Conservation (phyloP, 179 eudicot genomes). For the Silene noctiflora region DNA sequence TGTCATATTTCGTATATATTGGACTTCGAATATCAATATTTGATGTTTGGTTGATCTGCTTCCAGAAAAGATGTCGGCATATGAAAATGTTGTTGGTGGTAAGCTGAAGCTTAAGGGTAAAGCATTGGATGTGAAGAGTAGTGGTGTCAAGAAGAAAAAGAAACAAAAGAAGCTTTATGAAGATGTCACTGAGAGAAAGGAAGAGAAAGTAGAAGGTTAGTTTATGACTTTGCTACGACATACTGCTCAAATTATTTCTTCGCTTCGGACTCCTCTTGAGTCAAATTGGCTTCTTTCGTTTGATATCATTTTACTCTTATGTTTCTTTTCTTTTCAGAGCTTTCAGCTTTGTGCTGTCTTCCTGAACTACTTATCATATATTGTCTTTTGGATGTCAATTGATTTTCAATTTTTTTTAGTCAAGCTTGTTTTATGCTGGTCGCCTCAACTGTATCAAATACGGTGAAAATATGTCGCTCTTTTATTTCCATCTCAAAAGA, state of each 20-base stretch:
- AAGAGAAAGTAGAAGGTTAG: constrained; percentile 46
- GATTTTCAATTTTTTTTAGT: too few relatives aligned
- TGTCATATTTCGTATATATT: not conserved
- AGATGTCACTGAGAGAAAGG: constrained; percentile 36
- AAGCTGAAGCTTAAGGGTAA: constrained; percentile 88
- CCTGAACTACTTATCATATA: too few relatives aligned
- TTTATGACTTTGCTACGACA: constrained; percentile 6
- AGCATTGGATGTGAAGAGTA: constrained; percentile 73
- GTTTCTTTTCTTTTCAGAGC: too few relatives aligned
- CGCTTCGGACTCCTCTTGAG: not conserved
- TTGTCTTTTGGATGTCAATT: not conserved
- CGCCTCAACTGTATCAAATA: too few relatives aligned
- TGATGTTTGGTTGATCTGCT: constrained; percentile 17
- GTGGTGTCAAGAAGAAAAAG: constrained; percentile 71
- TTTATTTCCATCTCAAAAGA: not conserved
- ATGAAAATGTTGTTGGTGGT: constrained; percentile 73
- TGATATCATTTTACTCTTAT: not conserved
- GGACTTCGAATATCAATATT: not conserved
- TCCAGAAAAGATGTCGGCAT: constrained; percentile 58
- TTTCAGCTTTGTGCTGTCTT: too few relatives aligned
- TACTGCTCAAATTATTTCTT: not conserved
- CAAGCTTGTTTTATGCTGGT: too few relatives aligned
- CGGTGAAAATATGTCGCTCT: not conserved
- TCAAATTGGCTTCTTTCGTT: not conserved
- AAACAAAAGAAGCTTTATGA: constrained; percentile 51